Evolutionary conservation across 805 yeast genomes (phyloP), one percentile per base, ranked within the genome.

Genomic region (Yueomyces sinensis): DNA sequence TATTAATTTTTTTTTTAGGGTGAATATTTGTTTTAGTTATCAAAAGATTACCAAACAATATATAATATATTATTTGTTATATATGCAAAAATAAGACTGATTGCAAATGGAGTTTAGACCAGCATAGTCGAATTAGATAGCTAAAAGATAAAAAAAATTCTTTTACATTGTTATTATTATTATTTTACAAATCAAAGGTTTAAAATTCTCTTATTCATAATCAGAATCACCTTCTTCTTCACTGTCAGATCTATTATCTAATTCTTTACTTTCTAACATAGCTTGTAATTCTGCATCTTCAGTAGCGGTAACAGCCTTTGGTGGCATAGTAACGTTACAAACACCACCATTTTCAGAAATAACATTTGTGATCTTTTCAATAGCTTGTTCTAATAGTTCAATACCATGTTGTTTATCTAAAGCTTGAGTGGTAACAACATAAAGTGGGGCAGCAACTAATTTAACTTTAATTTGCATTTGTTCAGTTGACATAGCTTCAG

Each of bases 271-370:
- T 64, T 89, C 96, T 74, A 91, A 76, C 45, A 91, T 72, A 41
- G 94, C 95, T 62, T 86, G 94, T 54, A 91, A 74, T 64, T 87
- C 96, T 40, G 95, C 97, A 60, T 91, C 98, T 59, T 91, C 98
- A 40, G 91, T 82, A 41, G 95, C 97, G 37, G 96, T 86, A 46
- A 91, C 97, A 30, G 97, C 96, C 74, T 87, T 89, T 55, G 98
- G 97, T 50, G 94, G 89, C 96, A 89, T 89, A 36, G 93, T 86
- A 44, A 89, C 80, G 46, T 82, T 83, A 59, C 94, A 80, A 38
- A 74, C 72, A 54, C 98, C 98, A 35, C 84, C 94, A 36, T 73
- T 69, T 16, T 69, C 65, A 40, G 70, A 70, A 50, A 91, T 86
- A 33, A 76, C 67, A 48, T 71, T 73, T 40, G 72, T 69, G 43